Evolutionary conservation across 2,329 filamentous ascomycete species (phyloP).

Genomic region (Sporothrix brasiliensis): DNA sequence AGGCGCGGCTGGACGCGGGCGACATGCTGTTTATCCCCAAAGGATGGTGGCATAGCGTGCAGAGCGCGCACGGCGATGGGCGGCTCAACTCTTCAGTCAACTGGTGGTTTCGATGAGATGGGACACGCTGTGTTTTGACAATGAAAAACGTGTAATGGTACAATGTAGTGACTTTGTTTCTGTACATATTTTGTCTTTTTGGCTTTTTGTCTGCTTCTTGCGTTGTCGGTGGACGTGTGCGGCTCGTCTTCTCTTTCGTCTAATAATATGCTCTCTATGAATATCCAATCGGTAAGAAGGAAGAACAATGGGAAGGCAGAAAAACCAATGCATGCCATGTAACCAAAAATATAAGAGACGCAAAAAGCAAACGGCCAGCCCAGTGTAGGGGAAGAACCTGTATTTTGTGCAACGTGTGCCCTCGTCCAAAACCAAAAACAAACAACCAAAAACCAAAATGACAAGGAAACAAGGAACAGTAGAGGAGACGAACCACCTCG

Average conservation of each 20-base stretch:
- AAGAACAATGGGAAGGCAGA: neutral
- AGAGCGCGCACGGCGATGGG: slow-evolving; percentile 56
- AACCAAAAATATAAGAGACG: neutral
- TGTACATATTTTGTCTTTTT: neutral
- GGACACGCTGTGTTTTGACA: neutral
- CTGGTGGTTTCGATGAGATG: slow-evolving; percentile 72
- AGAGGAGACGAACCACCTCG: neutral
- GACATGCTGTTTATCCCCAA: slow-evolving; percentile 78
- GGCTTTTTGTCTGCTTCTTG: slow-evolving; percentile 2
- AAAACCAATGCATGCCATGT: slow-evolving; percentile 7
- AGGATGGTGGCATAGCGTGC: slow-evolving; percentile 87
- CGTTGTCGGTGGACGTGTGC: neutral
- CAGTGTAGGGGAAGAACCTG: neutral
- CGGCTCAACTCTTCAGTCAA: slow-evolving; percentile 58
- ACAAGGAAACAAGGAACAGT: slow-evolving; percentile 10
- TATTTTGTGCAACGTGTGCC: neutral
- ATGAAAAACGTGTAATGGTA: neutral
- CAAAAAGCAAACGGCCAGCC: neutral
- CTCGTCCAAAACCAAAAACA: neutral
- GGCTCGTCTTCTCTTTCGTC: slow-evolving; percentile 13
- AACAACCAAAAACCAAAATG: neutral
- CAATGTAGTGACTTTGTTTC: slow-evolving; percentile 15
- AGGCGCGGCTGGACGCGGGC: slow-evolving; percentile 63
- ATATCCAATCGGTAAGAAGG: neutral
- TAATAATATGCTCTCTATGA: slow-evolving; percentile 26